Percentiles rank a stretch among this genome's conserved stretches.
Conservation (phyloP, 2,329 filamentous ascomycete species). For the Hyphodiscus sp. region DNA sequence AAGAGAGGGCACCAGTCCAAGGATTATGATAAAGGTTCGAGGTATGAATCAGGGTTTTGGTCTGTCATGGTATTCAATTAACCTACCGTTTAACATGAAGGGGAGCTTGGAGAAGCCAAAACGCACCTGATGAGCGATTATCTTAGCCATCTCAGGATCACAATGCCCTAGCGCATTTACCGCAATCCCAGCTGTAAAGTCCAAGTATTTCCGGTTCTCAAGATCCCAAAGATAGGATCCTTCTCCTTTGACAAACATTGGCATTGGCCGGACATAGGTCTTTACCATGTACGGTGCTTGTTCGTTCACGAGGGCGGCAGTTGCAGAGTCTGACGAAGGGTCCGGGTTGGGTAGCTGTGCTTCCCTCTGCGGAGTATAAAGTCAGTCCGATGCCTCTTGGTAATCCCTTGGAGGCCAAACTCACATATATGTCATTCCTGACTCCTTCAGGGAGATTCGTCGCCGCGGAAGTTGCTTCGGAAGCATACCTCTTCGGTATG, state of each 20-base stretch:
- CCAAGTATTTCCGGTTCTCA: conserved; percentile 82
- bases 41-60: conserved; percentile 76
- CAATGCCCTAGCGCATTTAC: conserved; percentile 91
- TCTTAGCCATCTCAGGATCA: conserved; percentile 67
- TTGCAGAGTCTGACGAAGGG: conserved; percentile 66
- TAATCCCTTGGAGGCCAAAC: conserved; percentile 1
- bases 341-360: conserved; percentile 60
- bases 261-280: conserved; percentile 84
- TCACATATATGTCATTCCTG: conserved; percentile 32
- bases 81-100: conserved; percentile 1
- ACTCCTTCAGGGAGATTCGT: conserved; percentile 32
- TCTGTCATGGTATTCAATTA: conserved; percentile 32
- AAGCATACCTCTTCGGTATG: conserved; percentile 25
- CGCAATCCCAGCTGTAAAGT: conserved; percentile 93
- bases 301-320: conserved; percentile 65
- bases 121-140: conserved; percentile 70
- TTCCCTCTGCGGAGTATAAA: conserved; percentile 15
- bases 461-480: conserved; percentile 30
- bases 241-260: conserved; percentile 82
- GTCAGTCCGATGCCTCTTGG: background rate
- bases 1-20: conserved; percentile 86
- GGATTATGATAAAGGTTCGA: conserved; percentile 97
- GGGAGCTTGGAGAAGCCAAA: background rate
- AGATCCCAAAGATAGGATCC: conserved; percentile 88
- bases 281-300: conserved; percentile 88